Base-by-base conservation (phyloP, 371 early-diverging fungal genomes). In the Mucor piriformis region DNA sequence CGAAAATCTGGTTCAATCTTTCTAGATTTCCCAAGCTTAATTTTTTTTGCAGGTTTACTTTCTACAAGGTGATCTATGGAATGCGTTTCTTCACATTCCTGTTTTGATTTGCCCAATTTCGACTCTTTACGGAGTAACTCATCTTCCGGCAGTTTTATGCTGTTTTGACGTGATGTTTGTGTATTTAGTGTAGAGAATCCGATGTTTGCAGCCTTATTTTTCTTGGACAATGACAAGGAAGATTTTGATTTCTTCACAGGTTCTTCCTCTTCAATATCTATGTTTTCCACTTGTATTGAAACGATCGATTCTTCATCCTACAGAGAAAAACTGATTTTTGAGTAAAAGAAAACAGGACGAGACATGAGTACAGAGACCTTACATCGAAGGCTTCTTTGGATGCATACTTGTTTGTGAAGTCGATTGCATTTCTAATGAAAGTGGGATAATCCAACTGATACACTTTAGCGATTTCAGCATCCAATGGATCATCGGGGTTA, bases 401-500 rank as follows among this genome's bases (percentile, higher is more conserved):
- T 0, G 64, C 83, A 63, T 77, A 59, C 47, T 69, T 74, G 2
- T 57, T 11, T 0, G 83, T 81, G 23, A 42, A 62, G 15, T 77
- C 70, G 4, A 51, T 55, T 4, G 83, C 83, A 48, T 77, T 79
- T 21, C 66, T 65, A 13, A 43, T 12, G 50, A 74, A 83, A 8
- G 64, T 35, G 4, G 64, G 61, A 25, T 70, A 46, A 50, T 77
- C 69, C 3, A 74, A 38, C 25, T 73, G 70, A 54, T 67, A 83
- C 55, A 81, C 77, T 47, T 58, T 65, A 0, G 83, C 83, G 51
- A 85, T 80, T 12, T 83, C 82, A 27, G 72, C 69, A 46, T 77
- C 70, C 8, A 85, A 49, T 6, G 85, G 85, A 50, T 85, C 85
- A 32, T 85, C 81, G n/a, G 85, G 83, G 33, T 85, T 85, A 0